phyloP scores from a whole-genome alignment of 2,329 filamentous ascomycete genomes.

The Fusarium avenaceum region DNA sequence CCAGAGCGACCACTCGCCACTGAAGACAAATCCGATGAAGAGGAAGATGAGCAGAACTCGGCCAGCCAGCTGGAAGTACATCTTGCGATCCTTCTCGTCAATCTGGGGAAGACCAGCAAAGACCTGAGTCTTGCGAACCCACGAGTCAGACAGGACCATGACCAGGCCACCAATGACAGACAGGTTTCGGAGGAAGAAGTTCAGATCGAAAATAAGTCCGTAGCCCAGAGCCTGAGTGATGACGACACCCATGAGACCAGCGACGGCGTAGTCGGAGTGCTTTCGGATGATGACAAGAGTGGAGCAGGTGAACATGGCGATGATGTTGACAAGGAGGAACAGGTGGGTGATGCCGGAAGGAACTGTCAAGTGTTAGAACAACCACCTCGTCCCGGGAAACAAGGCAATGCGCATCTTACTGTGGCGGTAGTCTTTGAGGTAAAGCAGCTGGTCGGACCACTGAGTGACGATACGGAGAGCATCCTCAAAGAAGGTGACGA shows the following conservation, averaged over 20 bases:
- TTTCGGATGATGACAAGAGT: conserved; percentile 90
- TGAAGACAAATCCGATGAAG: conserved; percentile 96
- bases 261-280: conserved; percentile 92
- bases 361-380: conserved; percentile 68
- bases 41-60: conserved; percentile 97
- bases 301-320: conserved; percentile 88
- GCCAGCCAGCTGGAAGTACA: conserved; percentile 99
- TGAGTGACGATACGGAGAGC: conserved; percentile 96
- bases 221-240: conserved; percentile 95
- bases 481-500: conserved; percentile 98
- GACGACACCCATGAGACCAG: conserved; percentile 90
- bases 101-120: conserved; percentile 94
- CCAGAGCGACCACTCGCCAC: conserved; percentile 91
- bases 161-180: conserved; percentile 96
- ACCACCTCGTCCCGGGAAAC: neutral
- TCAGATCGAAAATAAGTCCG: conserved; percentile 97
- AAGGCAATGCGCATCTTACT: conserved; percentile 72
- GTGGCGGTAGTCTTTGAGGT: conserved; percentile 90
- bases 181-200: conserved; percentile 99
- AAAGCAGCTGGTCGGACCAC: conserved; percentile 94
- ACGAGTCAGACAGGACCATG: conserved; percentile 98
- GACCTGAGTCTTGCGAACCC: conserved; percentile 97
- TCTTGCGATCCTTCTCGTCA: conserved; percentile 99
- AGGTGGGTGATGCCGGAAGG: conserved; percentile 89
- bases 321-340: conserved; percentile 91